These are phyloP conservation scores for Chlorella sp. DNA, from an alignment of 139 green algal species.

Conservation along the genomic window DNA sequence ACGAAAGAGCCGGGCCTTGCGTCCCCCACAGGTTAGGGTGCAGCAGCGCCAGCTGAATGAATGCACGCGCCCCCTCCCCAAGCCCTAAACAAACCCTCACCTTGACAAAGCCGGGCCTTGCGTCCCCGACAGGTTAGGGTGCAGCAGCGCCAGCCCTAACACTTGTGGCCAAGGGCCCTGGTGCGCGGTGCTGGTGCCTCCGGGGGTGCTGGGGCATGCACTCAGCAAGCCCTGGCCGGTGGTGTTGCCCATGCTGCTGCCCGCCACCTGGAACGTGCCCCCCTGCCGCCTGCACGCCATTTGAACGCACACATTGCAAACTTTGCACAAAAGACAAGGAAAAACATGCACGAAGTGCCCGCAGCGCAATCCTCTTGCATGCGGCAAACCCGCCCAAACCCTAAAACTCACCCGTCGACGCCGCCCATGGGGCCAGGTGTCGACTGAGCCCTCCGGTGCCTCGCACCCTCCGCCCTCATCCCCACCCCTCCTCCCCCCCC, in stretches of 20 bases:
- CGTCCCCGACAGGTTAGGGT: slow-evolving; percentile 41
- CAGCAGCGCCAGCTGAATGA: slow-evolving; percentile 48
- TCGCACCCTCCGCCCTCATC: not conserved
- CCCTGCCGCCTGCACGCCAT: too few relatives aligned
- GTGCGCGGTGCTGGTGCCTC: not conserved
- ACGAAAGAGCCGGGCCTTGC: not conserved
- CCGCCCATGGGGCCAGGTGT: not conserved
- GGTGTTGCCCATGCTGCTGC: too few relatives aligned
- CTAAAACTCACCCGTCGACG: not conserved
- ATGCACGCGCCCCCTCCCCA: too few relatives aligned
- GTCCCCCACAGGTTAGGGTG: slow-evolving; percentile 43
- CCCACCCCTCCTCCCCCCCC: too few relatives aligned
- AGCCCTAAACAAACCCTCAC: too few relatives aligned
- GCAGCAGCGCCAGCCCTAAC: slow-evolving; percentile 46
- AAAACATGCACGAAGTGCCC: too few relatives aligned
- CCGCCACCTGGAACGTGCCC: too few relatives aligned
- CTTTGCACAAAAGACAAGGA: too few relatives aligned
- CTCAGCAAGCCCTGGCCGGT: not conserved
- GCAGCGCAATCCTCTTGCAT: too few relatives aligned
- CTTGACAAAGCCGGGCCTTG: not conserved
- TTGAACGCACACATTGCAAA: too few relatives aligned
- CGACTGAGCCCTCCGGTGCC: not conserved
- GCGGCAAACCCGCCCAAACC: too few relatives aligned
- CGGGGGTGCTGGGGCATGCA: not conserved
- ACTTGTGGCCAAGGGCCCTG: slow-evolving; percentile 15